These are phyloP conservation scores for Corchorus olitorius DNA, from an alignment of 345 rosid species.

Conservation along the genomic window DNA sequence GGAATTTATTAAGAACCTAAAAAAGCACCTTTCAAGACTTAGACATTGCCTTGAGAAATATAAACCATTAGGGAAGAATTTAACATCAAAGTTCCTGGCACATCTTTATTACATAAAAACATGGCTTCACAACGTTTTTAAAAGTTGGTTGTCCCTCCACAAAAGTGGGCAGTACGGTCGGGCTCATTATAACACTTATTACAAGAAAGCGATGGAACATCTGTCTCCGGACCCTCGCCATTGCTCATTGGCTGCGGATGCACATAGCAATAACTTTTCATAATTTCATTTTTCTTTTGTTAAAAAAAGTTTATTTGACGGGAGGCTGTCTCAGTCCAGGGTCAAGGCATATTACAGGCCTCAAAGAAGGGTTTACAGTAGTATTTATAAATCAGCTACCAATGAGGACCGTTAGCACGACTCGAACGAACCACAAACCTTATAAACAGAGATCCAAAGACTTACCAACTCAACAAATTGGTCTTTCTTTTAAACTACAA, in stretches of 20 bases:
- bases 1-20: neutral
- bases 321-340: too few species aligned
- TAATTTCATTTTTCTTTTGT: neutral
- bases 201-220: neutral
- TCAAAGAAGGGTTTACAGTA: too few species aligned
- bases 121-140: neutral
- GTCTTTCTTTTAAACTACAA: too few species aligned
- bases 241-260: neutral
- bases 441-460: too few species aligned
- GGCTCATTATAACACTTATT: constrained; percentile 1
- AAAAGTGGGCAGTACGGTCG: neutral
- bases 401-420: too few species aligned
- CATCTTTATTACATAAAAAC: neutral
- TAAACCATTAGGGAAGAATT: neutral
- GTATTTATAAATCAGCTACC: too few species aligned
- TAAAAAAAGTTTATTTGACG: too few species aligned
- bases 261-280: neutral
- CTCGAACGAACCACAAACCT: too few species aligned
- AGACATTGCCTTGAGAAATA: neutral
- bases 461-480: too few species aligned
- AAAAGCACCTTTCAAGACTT: neutral
- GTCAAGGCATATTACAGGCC: too few species aligned
- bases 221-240: neutral
- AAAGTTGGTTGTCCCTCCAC: neutral
- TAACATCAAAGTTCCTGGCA: neutral